Evolutionary conservation across 1,139 yeast species (phyloP).

Genomic region (Yamadazyma dendronema): DNA sequence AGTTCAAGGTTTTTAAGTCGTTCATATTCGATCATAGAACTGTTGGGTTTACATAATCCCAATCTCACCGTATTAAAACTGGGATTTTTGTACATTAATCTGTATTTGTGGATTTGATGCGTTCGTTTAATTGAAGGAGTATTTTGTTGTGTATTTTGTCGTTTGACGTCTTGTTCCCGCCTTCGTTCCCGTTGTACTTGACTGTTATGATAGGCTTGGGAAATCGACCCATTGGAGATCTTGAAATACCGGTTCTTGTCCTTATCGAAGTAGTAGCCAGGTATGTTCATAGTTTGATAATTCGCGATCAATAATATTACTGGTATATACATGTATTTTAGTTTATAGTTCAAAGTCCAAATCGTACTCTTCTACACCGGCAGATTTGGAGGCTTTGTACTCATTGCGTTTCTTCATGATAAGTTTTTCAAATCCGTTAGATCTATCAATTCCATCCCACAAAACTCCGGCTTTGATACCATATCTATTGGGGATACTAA

Average conservation of each 20-base stretch:
- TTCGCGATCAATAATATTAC: conserved; percentile 3
- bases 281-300: conserved; percentile 24
- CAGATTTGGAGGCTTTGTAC: conserved; percentile 29
- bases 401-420: conserved; percentile 60
- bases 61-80: conserved; percentile 11
- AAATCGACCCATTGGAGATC: conserved; percentile 35
- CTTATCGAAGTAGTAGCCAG: conserved; percentile 50
- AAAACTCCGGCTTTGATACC: conserved; percentile 73
- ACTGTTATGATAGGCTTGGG: conserved; percentile 28
- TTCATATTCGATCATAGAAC: conserved; percentile 12
- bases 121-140: conserved; percentile 9
- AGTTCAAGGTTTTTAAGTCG: conserved; percentile 8
- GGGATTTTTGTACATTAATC: conserved; percentile 8
- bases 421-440: conserved; percentile 82
- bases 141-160: conserved; percentile 2
- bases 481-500: conserved; percentile 69
- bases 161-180: conserved; percentile 12
- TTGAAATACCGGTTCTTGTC: conserved; percentile 44
- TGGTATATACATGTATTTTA: neutral
- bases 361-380: conserved; percentile 25
- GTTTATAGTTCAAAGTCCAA: conserved; percentile 20
- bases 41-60: conserved; percentile 11
- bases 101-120: conserved; percentile 8
- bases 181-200: conserved; percentile 30
- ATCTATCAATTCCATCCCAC: conserved; percentile 94